phyloP scores from a whole-genome alignment of 148 eudicot genomes.

The Amaranthus hypochondriacus region DNA sequence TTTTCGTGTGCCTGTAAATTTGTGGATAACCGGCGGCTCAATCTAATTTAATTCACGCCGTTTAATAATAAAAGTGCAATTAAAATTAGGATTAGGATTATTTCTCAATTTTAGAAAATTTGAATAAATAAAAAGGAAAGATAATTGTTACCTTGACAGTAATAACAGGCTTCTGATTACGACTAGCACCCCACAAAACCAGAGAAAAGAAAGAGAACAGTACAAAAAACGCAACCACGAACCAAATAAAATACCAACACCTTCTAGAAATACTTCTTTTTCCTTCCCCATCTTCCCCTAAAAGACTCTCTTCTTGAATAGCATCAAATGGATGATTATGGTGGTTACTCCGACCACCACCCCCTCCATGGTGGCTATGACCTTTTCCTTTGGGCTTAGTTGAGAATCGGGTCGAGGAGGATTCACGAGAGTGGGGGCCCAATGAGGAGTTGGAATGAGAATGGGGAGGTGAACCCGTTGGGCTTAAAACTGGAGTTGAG shows the following conservation, averaged over 20 bases:
- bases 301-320: conserved; percentile 70
- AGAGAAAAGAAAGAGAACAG: conserved; percentile 71
- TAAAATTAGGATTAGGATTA: too few relatives aligned
- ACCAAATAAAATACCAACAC: conserved; percentile 51
- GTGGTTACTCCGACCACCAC: conserved; percentile 20
- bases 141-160: conserved; percentile 52
- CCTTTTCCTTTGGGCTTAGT: conserved; percentile 39
- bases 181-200: conserved; percentile 84
- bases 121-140: background rate
- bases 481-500: conserved; percentile 75
- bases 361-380: conserved; percentile 4
- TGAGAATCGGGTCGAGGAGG: conserved; percentile 84
- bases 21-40: too few relatives aligned
- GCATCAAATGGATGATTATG: conserved; percentile 48
- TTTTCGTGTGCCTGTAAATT: too few relatives aligned
- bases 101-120: too few relatives aligned
- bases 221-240: conserved; percentile 52
- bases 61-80: too few relatives aligned
- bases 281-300: conserved; percentile 42
- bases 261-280: conserved; percentile 28
- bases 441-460: conserved; percentile 41
- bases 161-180: conserved; percentile 65
- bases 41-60: too few relatives aligned
- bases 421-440: conserved; percentile 72
- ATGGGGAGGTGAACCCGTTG: conserved; percentile 67